Percentiles rank a stretch among this genome's conserved stretches.
These are phyloP conservation scores for Globisporangium okanoganense DNA, from an alignment of 352 stramenopile species.

Conservation along the genomic window DNA sequence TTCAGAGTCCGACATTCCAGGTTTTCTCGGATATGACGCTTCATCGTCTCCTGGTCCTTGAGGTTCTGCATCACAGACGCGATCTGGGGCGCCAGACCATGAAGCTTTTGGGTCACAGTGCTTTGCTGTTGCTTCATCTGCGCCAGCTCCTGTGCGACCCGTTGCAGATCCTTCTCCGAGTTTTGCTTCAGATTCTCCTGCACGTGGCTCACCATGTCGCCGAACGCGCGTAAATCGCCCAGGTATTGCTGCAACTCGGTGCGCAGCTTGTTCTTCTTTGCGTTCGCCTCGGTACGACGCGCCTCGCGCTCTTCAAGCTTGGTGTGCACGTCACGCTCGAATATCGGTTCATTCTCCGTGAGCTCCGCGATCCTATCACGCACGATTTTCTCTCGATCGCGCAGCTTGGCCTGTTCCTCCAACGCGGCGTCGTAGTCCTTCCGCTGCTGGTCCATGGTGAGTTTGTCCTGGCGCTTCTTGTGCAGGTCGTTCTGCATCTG, in stretches of 20 bases:
- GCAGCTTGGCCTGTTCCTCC: constrained; percentile 47
- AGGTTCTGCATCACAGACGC: constrained; percentile 31
- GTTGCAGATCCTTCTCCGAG: constrained; percentile 37
- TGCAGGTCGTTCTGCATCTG: constrained; percentile 64
- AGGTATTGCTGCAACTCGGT: constrained; percentile 38
- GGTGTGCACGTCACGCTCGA: constrained; percentile 35
- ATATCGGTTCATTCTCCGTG: constrained; percentile 29
- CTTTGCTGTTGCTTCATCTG: constrained; percentile 45
- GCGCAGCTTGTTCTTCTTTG: constrained; percentile 26
- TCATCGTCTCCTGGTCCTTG: constrained; percentile 46
- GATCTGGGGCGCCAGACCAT: constrained; percentile 52
- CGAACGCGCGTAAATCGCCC: constrained; percentile 39
- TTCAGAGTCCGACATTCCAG: constrained; percentile 59
- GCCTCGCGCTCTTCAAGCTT: constrained; percentile 43
- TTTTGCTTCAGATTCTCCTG: constrained; percentile 35
- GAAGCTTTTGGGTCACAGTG: constrained; percentile 27
- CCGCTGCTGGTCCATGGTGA: constrained; percentile 40
- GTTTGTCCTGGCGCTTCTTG: constrained; percentile 55
- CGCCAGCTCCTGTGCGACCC: constrained; percentile 33
- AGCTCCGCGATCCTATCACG: constrained; percentile 41
- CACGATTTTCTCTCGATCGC: constrained; percentile 51
- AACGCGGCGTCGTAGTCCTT: constrained; percentile 49
- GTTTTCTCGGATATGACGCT: constrained; percentile 77
- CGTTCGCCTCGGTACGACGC: constrained; percentile 23
- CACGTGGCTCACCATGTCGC: constrained; percentile 37